Base-by-base conservation (phyloP, 2,329 filamentous ascomycete species). In the Cadophora gregata region DNA sequence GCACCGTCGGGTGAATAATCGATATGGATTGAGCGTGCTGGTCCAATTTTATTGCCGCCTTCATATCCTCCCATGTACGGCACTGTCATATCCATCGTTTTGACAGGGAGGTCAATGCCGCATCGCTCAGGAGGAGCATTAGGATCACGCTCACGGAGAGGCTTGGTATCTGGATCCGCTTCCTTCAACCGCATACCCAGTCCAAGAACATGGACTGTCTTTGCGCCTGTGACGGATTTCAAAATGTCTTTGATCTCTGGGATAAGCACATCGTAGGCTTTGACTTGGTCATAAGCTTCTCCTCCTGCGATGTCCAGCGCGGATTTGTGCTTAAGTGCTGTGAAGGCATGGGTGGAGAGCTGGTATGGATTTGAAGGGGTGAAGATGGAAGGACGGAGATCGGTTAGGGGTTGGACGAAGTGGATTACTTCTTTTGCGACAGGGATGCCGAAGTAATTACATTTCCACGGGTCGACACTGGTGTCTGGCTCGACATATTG, bases 401-500 rank as follows among this genome's bases (percentile, higher is more conserved):
- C 53, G 19, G 12, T 58, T 19, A 64, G 53, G 3, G 55, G 62
- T 42, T 59, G 62, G 4, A 33, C 29, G 31, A 25, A 25, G 33
- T 59, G 53, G 27, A 59, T 59, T n/a, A 53, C 25, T 25, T 48
- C 55, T 51, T 50, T 58, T 5, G 62, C 51, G 14, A 24, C 8
- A 6, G 62, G 62, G 45, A 59, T 24, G 19, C 53, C 38, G 29
- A 59, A 59, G 24, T 64, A 64, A 6, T 64, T 42, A 24, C 62
- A 64, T 31, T 64, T 42, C 56, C 62, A 64, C 9, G 62, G 62
- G 29, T 59, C 55, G 10, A 51, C 38, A 21, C 21, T 51, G 4
- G 55, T 53, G 36, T 64, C 62, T 12, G 62, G 62, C n/a, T 64
- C 62, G 27, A 64, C 7, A 45, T 59, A 64, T n/a, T 51, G 53